Conservation (phyloP, 176 grass and related monocot genomes). For the Oryza rufipogon region DNA sequence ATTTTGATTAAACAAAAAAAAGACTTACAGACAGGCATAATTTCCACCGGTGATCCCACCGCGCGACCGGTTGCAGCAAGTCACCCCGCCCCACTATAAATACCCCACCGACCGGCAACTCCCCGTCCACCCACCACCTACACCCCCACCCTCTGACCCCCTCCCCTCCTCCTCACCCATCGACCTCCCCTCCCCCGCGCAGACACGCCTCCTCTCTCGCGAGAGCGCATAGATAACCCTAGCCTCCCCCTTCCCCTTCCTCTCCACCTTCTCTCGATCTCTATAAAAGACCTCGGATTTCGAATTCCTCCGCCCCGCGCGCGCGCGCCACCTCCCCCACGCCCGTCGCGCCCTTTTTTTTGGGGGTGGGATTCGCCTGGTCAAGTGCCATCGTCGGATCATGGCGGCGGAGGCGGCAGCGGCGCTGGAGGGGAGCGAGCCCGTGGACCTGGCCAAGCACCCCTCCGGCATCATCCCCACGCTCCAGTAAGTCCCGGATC, state of each 20-base stretch:
- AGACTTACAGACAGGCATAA: no score
- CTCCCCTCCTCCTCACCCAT: neutral
- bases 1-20: no score
- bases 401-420: conserved; percentile 73
- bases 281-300: conserved; percentile 76
- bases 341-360: conserved; percentile 43
- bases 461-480: conserved; percentile 96
- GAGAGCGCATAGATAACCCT: conserved; percentile 42
- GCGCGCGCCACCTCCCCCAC: conserved; percentile 26
- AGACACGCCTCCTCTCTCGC: neutral
- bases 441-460: conserved; percentile 86
- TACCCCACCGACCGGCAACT: neutral
- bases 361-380: neutral
- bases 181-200: neutral
- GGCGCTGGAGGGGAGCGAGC: conserved; percentile 75
- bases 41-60: no score
- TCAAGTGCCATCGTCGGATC: neutral
- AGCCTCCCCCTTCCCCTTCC: neutral
- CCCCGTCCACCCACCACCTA: conserved; percentile 33
- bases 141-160: neutral
- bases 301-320: conserved; percentile 37
- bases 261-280: conserved; percentile 35
- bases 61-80: conserved; percentile 45
- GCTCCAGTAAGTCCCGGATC: conserved; percentile 85
- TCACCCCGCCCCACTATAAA: neutral